phyloP scores from a whole-genome alignment of 371 early-diverging fungal genomes.

The Saksenaea vasiformis region DNA sequence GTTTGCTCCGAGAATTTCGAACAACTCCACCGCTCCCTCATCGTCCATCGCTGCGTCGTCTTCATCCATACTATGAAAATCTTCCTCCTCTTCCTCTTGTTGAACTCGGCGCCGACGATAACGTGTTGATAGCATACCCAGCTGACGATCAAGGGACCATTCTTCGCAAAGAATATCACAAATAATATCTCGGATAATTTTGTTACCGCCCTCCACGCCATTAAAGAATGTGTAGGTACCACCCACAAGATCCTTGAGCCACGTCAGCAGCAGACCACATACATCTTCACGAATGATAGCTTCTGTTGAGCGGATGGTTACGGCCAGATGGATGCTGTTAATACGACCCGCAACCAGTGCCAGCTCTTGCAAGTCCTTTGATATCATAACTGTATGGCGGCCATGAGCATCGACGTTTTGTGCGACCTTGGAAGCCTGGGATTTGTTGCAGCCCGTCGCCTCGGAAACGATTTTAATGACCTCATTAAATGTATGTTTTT shows the following conservation, averaged over 20 bases:
- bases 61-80: conserved; percentile 1
- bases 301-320: conserved; percentile 80
- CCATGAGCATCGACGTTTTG: conserved; percentile 62
- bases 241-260: conserved; percentile 76
- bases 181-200: conserved; percentile 62
- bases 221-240: conserved; percentile 62
- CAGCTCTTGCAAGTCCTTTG: conserved; percentile 61
- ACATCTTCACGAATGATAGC: conserved; percentile 85
- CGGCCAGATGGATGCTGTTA: conserved; percentile 71
- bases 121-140: conserved; percentile 39
- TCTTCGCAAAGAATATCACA: conserved; percentile 72
- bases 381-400: conserved; percentile 73
- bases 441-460: conserved; percentile 59
- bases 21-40: conserved; percentile 9
- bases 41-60: conserved; percentile 18
- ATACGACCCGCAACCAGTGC: conserved; percentile 68
- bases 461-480: conserved; percentile 79
- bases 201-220: conserved; percentile 42
- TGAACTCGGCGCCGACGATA: conserved; percentile 35
- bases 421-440: conserved; percentile 24
- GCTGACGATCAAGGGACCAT: conserved; percentile 47
- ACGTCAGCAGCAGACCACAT: conserved; percentile 68
- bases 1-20: conserved; percentile 1
- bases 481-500: conserved; percentile 89
- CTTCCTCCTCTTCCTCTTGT: conserved; percentile 24